Base-by-base conservation (phyloP, 176 grass and related monocot genomes). In the Musa itinerans region DNA sequence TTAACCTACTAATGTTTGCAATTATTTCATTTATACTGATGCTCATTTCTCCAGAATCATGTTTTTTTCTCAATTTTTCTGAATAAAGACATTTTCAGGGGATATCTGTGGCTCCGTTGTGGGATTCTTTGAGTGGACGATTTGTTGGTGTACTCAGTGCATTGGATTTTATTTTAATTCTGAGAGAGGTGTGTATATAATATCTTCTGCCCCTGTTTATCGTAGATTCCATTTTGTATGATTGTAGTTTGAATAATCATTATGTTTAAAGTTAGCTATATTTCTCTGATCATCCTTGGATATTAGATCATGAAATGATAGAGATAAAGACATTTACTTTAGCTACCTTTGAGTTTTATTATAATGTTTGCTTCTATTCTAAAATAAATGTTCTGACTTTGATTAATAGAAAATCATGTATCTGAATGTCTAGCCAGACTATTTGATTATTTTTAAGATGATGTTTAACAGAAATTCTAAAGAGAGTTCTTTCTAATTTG, bases 61-160 rank as follows among this genome's bases (percentile, higher is more conserved):
- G 24, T 55, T 57, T 50, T 29, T 69, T 20, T 19, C 34, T 62
- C 11, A 52, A 80, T 11, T 19, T 52, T 61, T 53, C 54, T 72
- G 56, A 59, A 55, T 16, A 25, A 58, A 52, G 34, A 14, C 63
- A 43, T 19, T 3, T 73, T 72, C 53, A 99, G 96, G 96, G 91
- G 78, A 94, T 99, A 81, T 89, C 96, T 78, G 96, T 94, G 77
- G 96, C 96, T 72, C 96, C 96, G 71, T 68, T 99, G n/a, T 99
- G 96, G 96, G 96, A 99, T 55, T 87, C 81, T 13, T 83, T 76
- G 74, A 94, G 76, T 64, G 84, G 96, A 24, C 96, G 85, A 72
- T 99, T 99, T 94, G 96, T 94, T 72, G 96, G 96, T 16, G 78
- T 94, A 69, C 71, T 99, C 53, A 99, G 96, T 65, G 91, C 96